Conservation (phyloP, 2,329 filamentous ascomycete genomes). For the Passalora sequoiae region DNA sequence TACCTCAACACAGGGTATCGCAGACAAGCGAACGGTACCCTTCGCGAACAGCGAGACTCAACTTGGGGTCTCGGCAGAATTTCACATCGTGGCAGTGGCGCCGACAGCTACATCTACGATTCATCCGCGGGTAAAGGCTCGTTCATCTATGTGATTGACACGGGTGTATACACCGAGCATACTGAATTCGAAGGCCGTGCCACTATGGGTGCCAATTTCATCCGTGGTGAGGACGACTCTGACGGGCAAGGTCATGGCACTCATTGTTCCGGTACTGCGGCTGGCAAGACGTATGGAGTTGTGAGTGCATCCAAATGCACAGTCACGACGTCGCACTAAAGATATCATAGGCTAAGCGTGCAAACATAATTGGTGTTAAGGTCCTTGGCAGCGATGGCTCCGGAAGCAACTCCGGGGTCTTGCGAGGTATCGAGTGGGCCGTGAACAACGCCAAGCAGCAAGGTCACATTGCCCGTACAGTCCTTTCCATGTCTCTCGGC, state of each 20-base stretch:
- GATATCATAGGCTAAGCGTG: constrained; percentile 32
- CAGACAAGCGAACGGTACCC: constrained; percentile 6
- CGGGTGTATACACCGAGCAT: constrained; percentile 26
- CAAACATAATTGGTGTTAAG: constrained; percentile 47
- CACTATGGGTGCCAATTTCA: constrained; percentile 17
- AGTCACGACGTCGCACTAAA: neutral
- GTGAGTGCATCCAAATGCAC: constrained; percentile 22
- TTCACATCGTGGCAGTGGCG: constrained; percentile 19
- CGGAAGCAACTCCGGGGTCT: constrained; percentile 42
- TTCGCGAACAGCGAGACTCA: constrained; percentile 13
- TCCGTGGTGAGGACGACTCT: constrained; percentile 33
- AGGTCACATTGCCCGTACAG: constrained; percentile 65
- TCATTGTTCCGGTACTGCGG: constrained; percentile 82
- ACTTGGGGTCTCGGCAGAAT: constrained; percentile 23
- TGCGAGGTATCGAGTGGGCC: constrained; percentile 46
- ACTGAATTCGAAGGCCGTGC: constrained; percentile 36
- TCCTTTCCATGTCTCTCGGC: constrained; percentile 40
- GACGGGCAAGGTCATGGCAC: constrained; percentile 57
- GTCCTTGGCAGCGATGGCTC: constrained; percentile 43
- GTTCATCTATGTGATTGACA: constrained; percentile 21
- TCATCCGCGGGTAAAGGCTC: constrained; percentile 25
- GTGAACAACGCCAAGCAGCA: constrained; percentile 57
- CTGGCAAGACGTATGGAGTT: constrained; percentile 57
- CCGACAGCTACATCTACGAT: constrained; percentile 18
- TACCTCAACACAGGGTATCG: constrained; percentile 4